These are phyloP conservation scores for Persicaria maculosa DNA, from an alignment of 148 eudicot species.

Conservation along the genomic window DNA sequence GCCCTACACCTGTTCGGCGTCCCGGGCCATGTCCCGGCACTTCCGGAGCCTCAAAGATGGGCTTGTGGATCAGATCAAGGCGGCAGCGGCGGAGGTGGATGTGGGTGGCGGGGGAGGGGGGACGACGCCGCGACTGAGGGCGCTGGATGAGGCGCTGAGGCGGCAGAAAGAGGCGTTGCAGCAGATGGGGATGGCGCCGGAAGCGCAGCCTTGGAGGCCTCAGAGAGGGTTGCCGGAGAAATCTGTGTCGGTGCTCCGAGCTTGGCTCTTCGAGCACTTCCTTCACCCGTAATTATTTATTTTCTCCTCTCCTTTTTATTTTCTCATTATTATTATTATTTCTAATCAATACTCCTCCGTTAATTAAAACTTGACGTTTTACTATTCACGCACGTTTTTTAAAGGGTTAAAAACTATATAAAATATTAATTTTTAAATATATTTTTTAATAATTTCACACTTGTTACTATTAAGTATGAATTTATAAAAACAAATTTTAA, in stretches of 20 bases:
- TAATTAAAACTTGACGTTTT: too few relatives aligned
- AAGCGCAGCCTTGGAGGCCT: slow-evolving; percentile 90
- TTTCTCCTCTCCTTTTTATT: background rate
- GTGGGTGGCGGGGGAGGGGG: slow-evolving; percentile 48
- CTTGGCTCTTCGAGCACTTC: slow-evolving; percentile 98
- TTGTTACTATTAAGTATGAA: too few relatives aligned
- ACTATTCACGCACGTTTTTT: too few relatives aligned
- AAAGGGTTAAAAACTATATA: too few relatives aligned
- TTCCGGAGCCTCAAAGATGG: slow-evolving; percentile 75
- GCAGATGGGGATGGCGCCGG: slow-evolving; percentile 52
- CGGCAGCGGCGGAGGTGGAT: background rate
- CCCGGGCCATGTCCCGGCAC: slow-evolving; percentile 94
- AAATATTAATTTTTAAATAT: too few relatives aligned
- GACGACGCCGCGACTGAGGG: slow-evolving; percentile 68
- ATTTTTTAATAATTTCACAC: too few relatives aligned
- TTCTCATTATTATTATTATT: background rate
- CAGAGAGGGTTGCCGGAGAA: slow-evolving; percentile 91
- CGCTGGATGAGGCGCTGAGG: slow-evolving; percentile 76
- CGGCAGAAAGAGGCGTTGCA: slow-evolving; percentile 75
- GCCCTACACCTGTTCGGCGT: slow-evolving; percentile 67
- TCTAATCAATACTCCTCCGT: background rate
- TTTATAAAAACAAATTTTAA: too few relatives aligned
- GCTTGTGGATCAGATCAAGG: slow-evolving; percentile 62
- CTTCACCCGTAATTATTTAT: slow-evolving; percentile 70
- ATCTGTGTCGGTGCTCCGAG: slow-evolving; percentile 89